These are phyloP conservation scores for Graphilbum ipis-grandicollis DNA, from an alignment of 2,329 filamentous ascomycete species.

Conservation along the genomic window DNA sequence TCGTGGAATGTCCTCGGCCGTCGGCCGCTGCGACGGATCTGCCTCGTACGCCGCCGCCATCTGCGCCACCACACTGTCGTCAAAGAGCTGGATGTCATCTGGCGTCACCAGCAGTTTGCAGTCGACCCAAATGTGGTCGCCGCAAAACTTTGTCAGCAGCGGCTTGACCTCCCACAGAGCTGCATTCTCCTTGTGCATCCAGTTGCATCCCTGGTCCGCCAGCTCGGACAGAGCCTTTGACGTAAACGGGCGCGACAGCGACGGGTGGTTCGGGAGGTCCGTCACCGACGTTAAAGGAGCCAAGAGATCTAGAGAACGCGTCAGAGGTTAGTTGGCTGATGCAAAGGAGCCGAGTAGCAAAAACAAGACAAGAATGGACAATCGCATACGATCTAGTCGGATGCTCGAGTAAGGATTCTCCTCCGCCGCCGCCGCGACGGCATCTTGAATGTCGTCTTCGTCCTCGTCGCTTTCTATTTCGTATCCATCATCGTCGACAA, in stretches of 20 bases:
- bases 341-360: not conserved
- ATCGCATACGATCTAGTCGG: slow-evolving; percentile 46
- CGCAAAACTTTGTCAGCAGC: slow-evolving; percentile 54
- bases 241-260: slow-evolving; percentile 56
- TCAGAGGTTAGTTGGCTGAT: not conserved
- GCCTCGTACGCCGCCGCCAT: not conserved
- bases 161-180: slow-evolving; percentile 60
- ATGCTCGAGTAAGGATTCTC: slow-evolving; percentile 60
- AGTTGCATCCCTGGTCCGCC: slow-evolving; percentile 47
- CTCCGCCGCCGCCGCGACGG: slow-evolving; percentile 44
- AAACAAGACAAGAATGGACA: not conserved
- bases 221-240: slow-evolving; percentile 58
- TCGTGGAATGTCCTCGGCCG: not conserved
- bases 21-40: not conserved
- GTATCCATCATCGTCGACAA: slow-evolving; percentile 64
- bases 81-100: slow-evolving; percentile 37
- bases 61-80: slow-evolving; percentile 25
- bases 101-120: slow-evolving; percentile 39
- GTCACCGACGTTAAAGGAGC: slow-evolving; percentile 59
- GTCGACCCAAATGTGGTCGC: slow-evolving; percentile 54
- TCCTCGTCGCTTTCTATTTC: slow-evolving; percentile 58
- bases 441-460: slow-evolving; percentile 40
- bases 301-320: slow-evolving; percentile 39
- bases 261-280: slow-evolving; percentile 58
- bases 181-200: slow-evolving; percentile 58